Evolutionary conservation across 805 yeast species (phyloP), one percentile per base, ranked within the genome.

Genomic region (Lachancea waltii): DNA sequence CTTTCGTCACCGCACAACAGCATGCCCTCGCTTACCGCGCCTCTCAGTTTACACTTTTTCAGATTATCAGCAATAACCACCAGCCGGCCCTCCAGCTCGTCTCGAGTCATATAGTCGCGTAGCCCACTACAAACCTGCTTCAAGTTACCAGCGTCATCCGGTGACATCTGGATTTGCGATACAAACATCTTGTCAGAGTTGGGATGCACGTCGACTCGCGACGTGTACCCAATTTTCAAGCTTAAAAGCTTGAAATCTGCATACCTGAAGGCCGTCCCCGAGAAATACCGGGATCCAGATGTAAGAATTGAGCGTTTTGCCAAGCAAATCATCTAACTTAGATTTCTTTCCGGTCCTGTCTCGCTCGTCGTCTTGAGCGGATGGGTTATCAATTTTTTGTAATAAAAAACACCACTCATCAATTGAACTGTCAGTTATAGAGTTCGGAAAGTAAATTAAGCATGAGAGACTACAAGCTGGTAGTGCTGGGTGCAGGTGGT

Each of bases 401-500:
- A 9, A n/a, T n/a, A 27, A 27, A 27, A 14, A 14, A 27, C 30
- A 15, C 11, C 15, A 27, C 6, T 17, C 18, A 17, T 18, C 22
- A 30, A 14, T 5, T 30, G 33, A 30, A 30, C 33, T 13, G 33
- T 30, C 13, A 16, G n/a, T 14, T 10, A 14, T 10, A 7, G 17
- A 27, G 18, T 14, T 18, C 21, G n/a, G n/a, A 17, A 4, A 10
- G 6, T 8, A 32, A 20, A 25, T 8, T 8, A 10, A 15, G 27
- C 23, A 58, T 60, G 68, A 52, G 66, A 74, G 97, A 89, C 57
- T 87, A 87, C 61, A 86, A 85, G 57, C 68, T 92, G 31, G 97
- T 85, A 13, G 92, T 90, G 14, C 68, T 90, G 42, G 98, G 98
- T 44, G 95, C 96, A 10, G 97, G 97, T 51, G 96, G 97, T 63